Conservation (phyloP, 2,329 filamentous ascomycete species). For the Arthrobotrys entomopaga region DNA sequence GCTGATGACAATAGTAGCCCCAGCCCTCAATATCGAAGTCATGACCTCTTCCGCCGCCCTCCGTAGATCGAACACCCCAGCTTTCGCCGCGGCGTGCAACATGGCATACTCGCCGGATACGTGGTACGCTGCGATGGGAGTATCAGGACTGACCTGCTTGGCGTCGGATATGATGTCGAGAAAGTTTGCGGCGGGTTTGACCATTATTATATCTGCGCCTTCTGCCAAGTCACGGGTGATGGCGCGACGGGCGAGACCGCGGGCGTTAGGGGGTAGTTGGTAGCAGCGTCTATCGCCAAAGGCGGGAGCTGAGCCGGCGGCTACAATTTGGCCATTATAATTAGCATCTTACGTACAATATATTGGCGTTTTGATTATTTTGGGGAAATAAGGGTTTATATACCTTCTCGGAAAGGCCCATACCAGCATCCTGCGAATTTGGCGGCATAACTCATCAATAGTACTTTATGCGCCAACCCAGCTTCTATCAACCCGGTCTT, state of each 20-base stretch:
- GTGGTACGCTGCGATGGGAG: slow-evolving; percentile 95
- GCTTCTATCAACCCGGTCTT: slow-evolving; percentile 97
- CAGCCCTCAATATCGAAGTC: slow-evolving; percentile 90
- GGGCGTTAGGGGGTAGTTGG: slow-evolving; percentile 90
- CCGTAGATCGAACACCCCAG: slow-evolving; percentile 94
- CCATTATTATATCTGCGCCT: slow-evolving; percentile 98
- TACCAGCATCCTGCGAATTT: slow-evolving; percentile 98
- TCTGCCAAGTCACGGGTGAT: slow-evolving; percentile 90
- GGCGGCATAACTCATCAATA: slow-evolving; percentile 97
- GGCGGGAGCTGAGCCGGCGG: slow-evolving; percentile 86
- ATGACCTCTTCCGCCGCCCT: slow-evolving; percentile 94
- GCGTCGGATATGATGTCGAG: slow-evolving; percentile 98
- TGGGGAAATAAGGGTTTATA: background rate
- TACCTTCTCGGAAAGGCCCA: slow-evolving; percentile 89
- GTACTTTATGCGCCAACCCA: slow-evolving; percentile 87
- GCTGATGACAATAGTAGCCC: slow-evolving; percentile 89
- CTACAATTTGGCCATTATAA: slow-evolving; percentile 13
- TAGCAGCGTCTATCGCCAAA: slow-evolving; percentile 98
- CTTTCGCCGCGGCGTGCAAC: slow-evolving; percentile 95
- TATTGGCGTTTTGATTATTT: background rate
- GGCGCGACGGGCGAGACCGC: slow-evolving; percentile 88
- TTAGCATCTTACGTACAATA: background rate
- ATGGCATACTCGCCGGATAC: slow-evolving; percentile 97
- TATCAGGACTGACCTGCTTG: slow-evolving; percentile 89
- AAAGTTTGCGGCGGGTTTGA: slow-evolving; percentile 95